Conservation (phyloP, 2,329 filamentous ascomycete species). For the Pyrenochaeta sp. region DNA sequence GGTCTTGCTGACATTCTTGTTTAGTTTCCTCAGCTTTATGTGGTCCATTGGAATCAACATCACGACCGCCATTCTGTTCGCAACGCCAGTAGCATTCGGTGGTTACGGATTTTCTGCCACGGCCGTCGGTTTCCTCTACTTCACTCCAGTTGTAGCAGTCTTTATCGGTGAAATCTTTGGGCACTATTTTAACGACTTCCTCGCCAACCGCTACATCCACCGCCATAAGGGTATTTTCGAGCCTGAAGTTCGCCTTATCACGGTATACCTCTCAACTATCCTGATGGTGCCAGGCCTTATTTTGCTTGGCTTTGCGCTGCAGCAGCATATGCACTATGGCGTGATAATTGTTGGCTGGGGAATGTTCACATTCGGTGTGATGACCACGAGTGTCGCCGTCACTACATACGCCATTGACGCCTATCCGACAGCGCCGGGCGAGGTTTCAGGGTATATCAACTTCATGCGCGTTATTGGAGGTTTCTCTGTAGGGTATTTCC, state of each 20-base stretch:
- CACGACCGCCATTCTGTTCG: conserved; percentile 8
- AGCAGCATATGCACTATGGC: conserved; percentile 24
- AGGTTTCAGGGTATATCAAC: conserved; percentile 35
- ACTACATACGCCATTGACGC: conserved; percentile 39
- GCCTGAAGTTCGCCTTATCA: conserved; percentile 38
- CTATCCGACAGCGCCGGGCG: conserved; percentile 35
- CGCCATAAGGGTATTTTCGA: conserved; percentile 27
- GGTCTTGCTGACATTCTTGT: not conserved
- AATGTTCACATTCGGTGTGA: conserved; percentile 29
- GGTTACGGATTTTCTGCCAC: conserved; percentile 9
- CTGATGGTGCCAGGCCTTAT: conserved; percentile 38
- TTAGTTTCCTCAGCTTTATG: conserved; percentile 8
- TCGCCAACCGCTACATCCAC: conserved; percentile 30
- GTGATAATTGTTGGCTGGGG: conserved; percentile 34
- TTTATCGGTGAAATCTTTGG: conserved; percentile 40
- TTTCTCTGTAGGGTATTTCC: too few relatives aligned
- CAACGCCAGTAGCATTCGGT: not conserved
- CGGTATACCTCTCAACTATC: conserved; percentile 31
- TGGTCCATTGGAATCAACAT: conserved; percentile 20
- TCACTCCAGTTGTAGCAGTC: conserved; percentile 42
- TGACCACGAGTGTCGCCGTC: conserved; percentile 32
- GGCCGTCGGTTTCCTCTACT: conserved; percentile 26
- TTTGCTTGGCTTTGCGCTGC: conserved; percentile 31
- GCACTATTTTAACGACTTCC: conserved; percentile 42
- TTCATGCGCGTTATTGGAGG: conserved; percentile 7